These are phyloP conservation scores for Crassisporium funariophilum DNA, from an alignment of 768 basidiomycete genomes.

Conservation along the genomic window DNA sequence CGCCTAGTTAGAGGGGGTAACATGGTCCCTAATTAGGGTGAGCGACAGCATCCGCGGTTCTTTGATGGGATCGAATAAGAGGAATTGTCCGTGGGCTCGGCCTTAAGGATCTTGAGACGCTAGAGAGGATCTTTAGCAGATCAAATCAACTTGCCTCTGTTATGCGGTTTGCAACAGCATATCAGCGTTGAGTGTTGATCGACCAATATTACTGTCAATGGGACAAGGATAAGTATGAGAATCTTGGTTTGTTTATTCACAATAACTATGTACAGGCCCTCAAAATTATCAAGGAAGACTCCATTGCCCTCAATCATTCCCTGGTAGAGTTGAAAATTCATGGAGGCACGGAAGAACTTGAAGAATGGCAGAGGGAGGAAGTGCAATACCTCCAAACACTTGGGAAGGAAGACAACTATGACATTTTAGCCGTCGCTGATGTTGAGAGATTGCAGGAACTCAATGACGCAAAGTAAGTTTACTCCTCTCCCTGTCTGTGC, in stretches of 20 bases:
- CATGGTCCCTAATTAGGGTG: too few relatives aligned
- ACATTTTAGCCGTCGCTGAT: conserved; percentile 32
- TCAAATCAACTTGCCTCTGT: conserved; percentile 8
- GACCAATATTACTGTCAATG: conserved; percentile 6
- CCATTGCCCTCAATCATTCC: not conserved
- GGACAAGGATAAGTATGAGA: conserved; percentile 11
- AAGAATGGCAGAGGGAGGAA: conserved; percentile 25
- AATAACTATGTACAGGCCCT: conserved; percentile 10
- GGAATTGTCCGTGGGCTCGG: too few relatives aligned
- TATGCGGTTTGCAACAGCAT: conserved; percentile 3
- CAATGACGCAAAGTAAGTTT: conserved; percentile 2
- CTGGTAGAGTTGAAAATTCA: too few relatives aligned
- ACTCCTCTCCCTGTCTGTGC: not conserved
- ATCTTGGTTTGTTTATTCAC: not conserved
- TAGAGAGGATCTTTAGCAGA: conserved; percentile 6
- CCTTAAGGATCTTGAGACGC: conserved; percentile 11
- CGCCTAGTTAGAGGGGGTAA: too few relatives aligned
- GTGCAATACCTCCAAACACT: conserved; percentile 24
- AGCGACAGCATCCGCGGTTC: too few relatives aligned
- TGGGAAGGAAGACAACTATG: conserved; percentile 24
- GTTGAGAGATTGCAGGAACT: conserved; percentile 28
- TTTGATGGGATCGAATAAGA: too few relatives aligned
- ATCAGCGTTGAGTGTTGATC: too few relatives aligned
- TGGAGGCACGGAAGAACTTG: conserved; percentile 14
- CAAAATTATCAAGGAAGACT: conserved; percentile 7